Conservation (phyloP, 1,284 basidiomycete genomes). For the Singerocomus inundabilis region DNA sequence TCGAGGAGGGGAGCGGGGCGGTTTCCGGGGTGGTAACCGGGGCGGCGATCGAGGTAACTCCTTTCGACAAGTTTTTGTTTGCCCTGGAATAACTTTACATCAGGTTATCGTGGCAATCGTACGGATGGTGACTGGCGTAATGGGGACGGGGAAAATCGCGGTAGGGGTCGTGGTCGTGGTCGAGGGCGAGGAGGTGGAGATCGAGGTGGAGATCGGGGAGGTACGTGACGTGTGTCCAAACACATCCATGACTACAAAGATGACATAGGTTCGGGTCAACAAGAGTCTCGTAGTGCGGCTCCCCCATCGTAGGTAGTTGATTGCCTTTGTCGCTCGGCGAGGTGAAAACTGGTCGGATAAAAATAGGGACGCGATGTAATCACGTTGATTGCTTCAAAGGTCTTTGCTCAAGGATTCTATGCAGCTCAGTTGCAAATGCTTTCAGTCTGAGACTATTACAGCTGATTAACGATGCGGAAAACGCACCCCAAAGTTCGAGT, state of each 20-base stretch:
- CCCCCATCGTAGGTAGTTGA: conserved; percentile 19
- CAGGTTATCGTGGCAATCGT: conserved; percentile 38
- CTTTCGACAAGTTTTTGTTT: background rate
- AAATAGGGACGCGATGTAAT: conserved; percentile 4
- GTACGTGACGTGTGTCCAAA: conserved; percentile 15
- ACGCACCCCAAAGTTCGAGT: too few species aligned
- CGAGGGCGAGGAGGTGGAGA: conserved; percentile 36
- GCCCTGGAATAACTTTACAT: conserved; percentile 2
- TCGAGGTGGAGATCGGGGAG: conserved; percentile 27
- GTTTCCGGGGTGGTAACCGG: conserved; percentile 38
- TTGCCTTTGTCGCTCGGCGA: conserved; percentile 1
- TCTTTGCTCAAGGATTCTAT: too few species aligned
- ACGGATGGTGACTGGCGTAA: conserved; percentile 40
- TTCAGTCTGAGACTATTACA: too few species aligned
- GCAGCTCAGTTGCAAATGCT: too few species aligned
- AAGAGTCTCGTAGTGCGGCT: conserved; percentile 19
- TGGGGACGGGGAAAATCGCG: conserved; percentile 37
- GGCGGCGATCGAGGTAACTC: conserved; percentile 41
- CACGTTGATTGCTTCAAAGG: background rate
- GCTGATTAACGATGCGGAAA: too few species aligned
- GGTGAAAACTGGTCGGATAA: background rate
- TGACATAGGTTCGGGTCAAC: conserved; percentile 21
- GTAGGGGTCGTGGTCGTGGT: conserved; percentile 44
- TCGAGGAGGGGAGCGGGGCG: conserved; percentile 40
- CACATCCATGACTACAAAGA: background rate